Evolutionary conservation across 495 filamentous ascomycete species (phyloP).

Genomic region (Staphylotrichum longicolle): DNA sequence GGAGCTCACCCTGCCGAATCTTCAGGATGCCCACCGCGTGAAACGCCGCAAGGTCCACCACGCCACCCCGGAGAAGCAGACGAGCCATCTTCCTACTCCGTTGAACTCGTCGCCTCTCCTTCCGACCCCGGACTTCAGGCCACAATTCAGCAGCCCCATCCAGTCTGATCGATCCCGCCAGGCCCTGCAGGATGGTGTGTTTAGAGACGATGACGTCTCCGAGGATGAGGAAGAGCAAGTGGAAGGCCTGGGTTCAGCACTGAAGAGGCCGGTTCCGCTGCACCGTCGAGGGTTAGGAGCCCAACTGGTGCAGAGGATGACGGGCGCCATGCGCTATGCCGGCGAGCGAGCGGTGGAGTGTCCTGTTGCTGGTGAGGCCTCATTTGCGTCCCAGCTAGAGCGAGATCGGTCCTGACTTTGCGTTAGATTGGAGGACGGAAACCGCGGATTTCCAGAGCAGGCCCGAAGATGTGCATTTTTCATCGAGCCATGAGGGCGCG

Average conservation of each 20-base stretch:
- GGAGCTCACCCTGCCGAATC: constrained; percentile 30
- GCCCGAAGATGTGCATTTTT: constrained; percentile 63
- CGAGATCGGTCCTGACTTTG: constrained; percentile 9
- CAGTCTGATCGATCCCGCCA: constrained; percentile 34
- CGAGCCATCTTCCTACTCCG: constrained; percentile 30
- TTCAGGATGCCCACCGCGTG: constrained; percentile 21
- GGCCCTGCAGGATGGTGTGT: constrained; percentile 27
- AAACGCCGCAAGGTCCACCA: constrained; percentile 47
- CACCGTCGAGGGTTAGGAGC: constrained; percentile 40
- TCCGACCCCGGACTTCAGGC: constrained; percentile 30
- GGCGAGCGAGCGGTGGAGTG: constrained; percentile 34
- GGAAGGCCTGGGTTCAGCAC: neutral
- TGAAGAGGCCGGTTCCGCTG: constrained; percentile 33
- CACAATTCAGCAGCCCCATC: constrained; percentile 39
- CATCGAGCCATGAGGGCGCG: constrained; percentile 53
- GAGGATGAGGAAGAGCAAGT: constrained; percentile 34
- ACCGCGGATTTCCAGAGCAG: constrained; percentile 70
- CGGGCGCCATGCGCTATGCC: constrained; percentile 39
- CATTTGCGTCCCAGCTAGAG: neutral
- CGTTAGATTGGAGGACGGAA: constrained; percentile 66
- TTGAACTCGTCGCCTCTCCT: constrained; percentile 29
- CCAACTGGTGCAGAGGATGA: constrained; percentile 43
- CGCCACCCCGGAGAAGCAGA: constrained; percentile 20
- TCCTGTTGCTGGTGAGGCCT: constrained; percentile 36
- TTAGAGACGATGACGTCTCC: constrained; percentile 29